Base-by-base conservation (phyloP, 2,329 filamentous ascomycete species). In the Curvularia verruculosa region DNA sequence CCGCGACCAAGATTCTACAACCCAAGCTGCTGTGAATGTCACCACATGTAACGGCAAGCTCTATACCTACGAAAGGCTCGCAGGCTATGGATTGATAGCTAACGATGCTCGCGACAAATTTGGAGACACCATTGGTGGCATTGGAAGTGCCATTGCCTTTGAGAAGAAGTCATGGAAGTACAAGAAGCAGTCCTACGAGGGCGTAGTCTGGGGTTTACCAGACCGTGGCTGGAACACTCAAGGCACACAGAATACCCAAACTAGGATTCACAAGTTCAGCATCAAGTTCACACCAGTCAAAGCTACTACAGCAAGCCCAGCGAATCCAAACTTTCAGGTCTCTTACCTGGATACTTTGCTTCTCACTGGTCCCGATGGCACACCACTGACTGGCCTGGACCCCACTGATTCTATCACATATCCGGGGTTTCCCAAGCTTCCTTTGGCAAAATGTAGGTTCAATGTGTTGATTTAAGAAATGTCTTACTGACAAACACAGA, bases 191-290 rank as follows among this genome's bases (percentile, higher is more conserved):
- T 79, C 71, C 5, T 91, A 90, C 69, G 80, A 81, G 2, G 89
- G 87, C 15, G 81, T 84, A 3, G 68, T 90, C 21, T 91, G 84
- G 76, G 79, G 81, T 12, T 74, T 90, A 15, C 88, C 89, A 1
- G 87, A 90, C 68, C 81, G 88, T 58, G 89, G 89, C 36, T 91
- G 89, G 87, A 91, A 91, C 68, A 90, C 88, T 0, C 79, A 90
- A 64, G 88, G 8, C 63, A 90, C 88, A 0, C 72, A 88, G 18
- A 90, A 90, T 71, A 89, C 83, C 71, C 85, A 89, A 62, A 82
- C 83, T 3, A 83, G 89, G 31, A 81, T 92, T 26, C 89, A 92
- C 74, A 88, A 89, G 69, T 87, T 90, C 71, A 71, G 78, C 48
- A 78, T 91, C 46, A 81, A 79, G 1, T 83, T 91, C 65, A 84